Base-by-base conservation (phyloP, 768 basidiomycete species). In the Lanmaoa pseudosensibilis region DNA sequence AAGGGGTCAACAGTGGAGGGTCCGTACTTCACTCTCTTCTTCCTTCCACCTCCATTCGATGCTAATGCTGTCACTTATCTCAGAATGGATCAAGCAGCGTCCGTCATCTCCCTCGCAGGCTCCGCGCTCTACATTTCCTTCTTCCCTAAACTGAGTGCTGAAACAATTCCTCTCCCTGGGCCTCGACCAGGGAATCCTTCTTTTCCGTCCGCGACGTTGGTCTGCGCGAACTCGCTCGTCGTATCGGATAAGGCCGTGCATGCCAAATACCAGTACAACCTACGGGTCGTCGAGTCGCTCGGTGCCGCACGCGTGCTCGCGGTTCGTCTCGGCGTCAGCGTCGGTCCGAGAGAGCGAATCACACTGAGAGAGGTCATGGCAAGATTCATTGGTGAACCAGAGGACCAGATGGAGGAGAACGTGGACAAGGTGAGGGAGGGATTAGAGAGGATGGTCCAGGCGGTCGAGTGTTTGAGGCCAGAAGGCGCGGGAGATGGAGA, bases 11-110 rank as follows among this genome's bases (percentile, higher is more conserved):
- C 63, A 87, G 84, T 56, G 89, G 88, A 58, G 88, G 89, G 88
- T 89, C 63, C 57, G 81, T 68, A 19, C 12, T 23, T 18, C 0
- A 8, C 53, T n/a, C 7, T 30, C 25, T 32, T 52, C 33, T 45
- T 32, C 21, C 16, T 10, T 27, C 27, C 39, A 41, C 19, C 46
- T n/a, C 6, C 30, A 61, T 43, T 60, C 40, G 16, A 4, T 55
- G 36, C 54, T 63, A 10, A 61, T 52, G 6, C 5, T 33, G 52
- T 40, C 19, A n/a, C 23, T 34, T 9, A 7, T 46, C 34, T 8
- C 47, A 89, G 91, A 25, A 90, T 95, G 88, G 94, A 96, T 69
- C 92, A 94, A 78, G 88, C 92, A 1, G 91, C 92, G 0, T 93
- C 90, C 0, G 86, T 93, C 37, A 87, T 95, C 61, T 88, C 84